Base-by-base conservation (phyloP, 768 basidiomycete species). In the Clavaria fumosa region DNA sequence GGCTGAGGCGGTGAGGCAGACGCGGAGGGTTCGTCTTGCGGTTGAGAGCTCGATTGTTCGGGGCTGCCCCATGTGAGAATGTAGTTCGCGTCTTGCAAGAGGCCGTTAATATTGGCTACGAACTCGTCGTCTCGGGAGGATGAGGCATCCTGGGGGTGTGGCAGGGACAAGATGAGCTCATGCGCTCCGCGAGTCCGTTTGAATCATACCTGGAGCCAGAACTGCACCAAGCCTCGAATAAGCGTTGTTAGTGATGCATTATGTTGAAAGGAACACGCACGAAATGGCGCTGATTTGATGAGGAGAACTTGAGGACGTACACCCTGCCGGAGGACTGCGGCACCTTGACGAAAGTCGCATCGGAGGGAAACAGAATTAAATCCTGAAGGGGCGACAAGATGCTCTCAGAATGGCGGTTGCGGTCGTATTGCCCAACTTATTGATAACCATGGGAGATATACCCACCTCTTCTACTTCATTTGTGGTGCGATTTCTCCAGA, bases 231-330 rank as follows among this genome's bases (percentile, higher is more conserved):
- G n/a, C n/a, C n/a, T n/a, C n/a, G n/a, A n/a, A n/a, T n/a, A n/a
- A n/a, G n/a, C n/a, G n/a, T n/a, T n/a, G n/a, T n/a, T n/a, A n/a
- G n/a, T n/a, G n/a, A n/a, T n/a, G n/a, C n/a, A n/a, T n/a, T n/a
- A n/a, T n/a, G n/a, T n/a, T n/a, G n/a, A n/a, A n/a, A n/a, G 38
- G 20, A 24, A 18, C n/a, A 64, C 75, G 56, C 50, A 91, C 89
- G 55, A 95, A 93, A 55, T 90, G 82, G 44, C 75, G 72, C 51
- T 86, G 82, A 53, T 86, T 71, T 10, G 88, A 91, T 15, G 83
- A 88, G 0, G 80, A 77, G 62, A 95, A 93, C 58, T 83, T 86
- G 54, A 93, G 77, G 44, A 91, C 83, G 47, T 83, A 86, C 4
- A 79, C 75, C 43, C 86, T 64, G 4, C 81, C 84, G 22, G 63